phyloP scores from a whole-genome alignment of 805 yeast species.

The Candida yuanshanica region DNA sequence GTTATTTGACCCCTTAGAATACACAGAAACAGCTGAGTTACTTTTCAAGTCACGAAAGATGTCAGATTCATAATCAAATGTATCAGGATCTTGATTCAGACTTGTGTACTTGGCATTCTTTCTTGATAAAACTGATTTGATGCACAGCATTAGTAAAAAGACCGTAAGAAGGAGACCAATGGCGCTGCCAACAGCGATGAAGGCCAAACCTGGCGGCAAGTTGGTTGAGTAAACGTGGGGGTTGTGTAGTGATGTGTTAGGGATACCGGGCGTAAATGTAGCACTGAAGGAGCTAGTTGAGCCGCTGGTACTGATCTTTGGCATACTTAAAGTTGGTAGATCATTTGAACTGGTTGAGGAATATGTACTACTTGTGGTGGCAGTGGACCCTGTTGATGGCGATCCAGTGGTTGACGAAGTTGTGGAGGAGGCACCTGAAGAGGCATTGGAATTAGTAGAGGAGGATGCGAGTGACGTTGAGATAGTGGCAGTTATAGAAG shows the following conservation, averaged over 20 bases:
- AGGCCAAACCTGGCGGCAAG: constrained; percentile 66
- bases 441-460: background rate
- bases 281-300: constrained; percentile 7
- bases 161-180: constrained; percentile 40
- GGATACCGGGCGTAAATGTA: constrained; percentile 22
- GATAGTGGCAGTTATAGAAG: too few relatives aligned
- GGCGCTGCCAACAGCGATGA: constrained; percentile 69
- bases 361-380: background rate
- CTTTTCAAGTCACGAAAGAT: constrained; percentile 19
- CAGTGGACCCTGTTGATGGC: background rate
- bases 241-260: constrained; percentile 30
- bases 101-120: constrained; percentile 22
- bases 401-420: background rate
- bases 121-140: constrained; percentile 22
- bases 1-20: constrained; percentile 27
- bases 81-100: background rate
- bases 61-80: constrained; percentile 20
- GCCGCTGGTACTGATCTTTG: constrained; percentile 16
- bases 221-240: constrained; percentile 47
- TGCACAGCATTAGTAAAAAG: constrained; percentile 20
- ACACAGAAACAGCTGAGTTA: constrained; percentile 22
- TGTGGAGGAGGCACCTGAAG: constrained; percentile 3
- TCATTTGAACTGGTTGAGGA: constrained; percentile 2
- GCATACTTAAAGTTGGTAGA: constrained; percentile 10
- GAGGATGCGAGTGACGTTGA: too few relatives aligned